These are phyloP conservation scores for Hypoxylon rubiginosum DNA, from an alignment of 2,329 filamentous ascomycete genomes.

Conservation along the genomic window DNA sequence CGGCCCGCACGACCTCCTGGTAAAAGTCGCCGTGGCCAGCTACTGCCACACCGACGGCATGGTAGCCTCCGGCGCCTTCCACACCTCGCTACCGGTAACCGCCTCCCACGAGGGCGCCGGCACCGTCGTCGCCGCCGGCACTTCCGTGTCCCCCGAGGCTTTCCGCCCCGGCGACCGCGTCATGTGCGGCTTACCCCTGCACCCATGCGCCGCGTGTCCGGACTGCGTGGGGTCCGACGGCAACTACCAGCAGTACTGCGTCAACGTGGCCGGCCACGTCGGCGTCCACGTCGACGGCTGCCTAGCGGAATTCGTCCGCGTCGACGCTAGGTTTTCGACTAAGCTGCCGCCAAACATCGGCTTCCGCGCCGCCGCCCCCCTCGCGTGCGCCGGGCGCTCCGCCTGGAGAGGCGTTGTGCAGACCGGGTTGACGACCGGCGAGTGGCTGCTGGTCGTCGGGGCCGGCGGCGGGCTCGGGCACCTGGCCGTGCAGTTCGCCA, in stretches of 20 bases:
- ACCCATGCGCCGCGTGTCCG: slow-evolving; percentile 65
- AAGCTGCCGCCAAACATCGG: slow-evolving; percentile 62
- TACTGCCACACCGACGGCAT: slow-evolving; percentile 74
- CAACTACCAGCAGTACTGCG: slow-evolving; percentile 66
- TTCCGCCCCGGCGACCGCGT: slow-evolving; percentile 67
- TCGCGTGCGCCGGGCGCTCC: slow-evolving; percentile 69
- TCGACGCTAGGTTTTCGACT: slow-evolving; percentile 62
- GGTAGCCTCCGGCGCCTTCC: slow-evolving; percentile 65
- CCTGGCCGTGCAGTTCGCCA: slow-evolving; percentile 64
- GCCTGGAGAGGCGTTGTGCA: slow-evolving; percentile 62
- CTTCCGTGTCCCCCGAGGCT: slow-evolving; percentile 24
- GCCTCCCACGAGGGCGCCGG: slow-evolving; percentile 71
- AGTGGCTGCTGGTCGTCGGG: slow-evolving; percentile 62
- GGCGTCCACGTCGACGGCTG: slow-evolving; percentile 67
- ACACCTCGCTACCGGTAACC: slow-evolving; percentile 62
- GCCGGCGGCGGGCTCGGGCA: slow-evolving; percentile 67
- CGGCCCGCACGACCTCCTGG: slow-evolving; percentile 66
- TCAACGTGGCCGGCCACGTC: slow-evolving; percentile 58
- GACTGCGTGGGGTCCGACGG: slow-evolving; percentile 65
- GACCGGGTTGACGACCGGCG: slow-evolving; percentile 52
- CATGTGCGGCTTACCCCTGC: slow-evolving; percentile 67
- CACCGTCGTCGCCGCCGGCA: slow-evolving; percentile 64
- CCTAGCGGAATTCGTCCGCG: slow-evolving; percentile 69
- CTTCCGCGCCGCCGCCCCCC: slow-evolving; percentile 66
- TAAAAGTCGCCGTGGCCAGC: slow-evolving; percentile 71